phyloP scores from a whole-genome alignment of 345 rosid species.

The Luvunga scandens region DNA sequence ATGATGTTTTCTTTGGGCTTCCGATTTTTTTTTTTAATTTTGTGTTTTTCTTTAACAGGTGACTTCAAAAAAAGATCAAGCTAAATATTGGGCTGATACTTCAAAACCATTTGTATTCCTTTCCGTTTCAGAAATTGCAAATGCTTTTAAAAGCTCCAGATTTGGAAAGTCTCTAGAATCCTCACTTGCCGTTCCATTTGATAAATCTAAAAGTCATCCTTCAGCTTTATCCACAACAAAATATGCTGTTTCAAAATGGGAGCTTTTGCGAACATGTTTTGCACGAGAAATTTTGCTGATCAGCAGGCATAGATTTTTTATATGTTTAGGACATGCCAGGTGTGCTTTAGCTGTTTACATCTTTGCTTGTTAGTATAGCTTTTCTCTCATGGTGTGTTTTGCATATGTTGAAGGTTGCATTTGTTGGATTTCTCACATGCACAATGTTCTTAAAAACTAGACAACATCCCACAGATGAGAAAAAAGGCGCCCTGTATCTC shows the following conservation, averaged over 20 bases:
- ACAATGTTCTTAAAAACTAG: neutral
- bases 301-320: neutral
- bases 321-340: neutral
- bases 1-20: constrained; percentile 12
- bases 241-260: constrained; percentile 73
- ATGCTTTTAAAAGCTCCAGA: constrained; percentile 58
- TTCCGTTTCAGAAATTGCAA: constrained; percentile 66
- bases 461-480: constrained; percentile 6
- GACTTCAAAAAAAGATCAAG: constrained; percentile 92
- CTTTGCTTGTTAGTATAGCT: neutral
- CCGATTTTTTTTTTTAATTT: neutral
- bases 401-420: neutral
- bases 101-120: constrained; percentile 62
- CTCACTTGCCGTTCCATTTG: constrained; percentile 42
- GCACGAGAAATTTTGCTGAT: constrained; percentile 43
- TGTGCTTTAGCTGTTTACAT: neutral
- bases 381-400: neutral
- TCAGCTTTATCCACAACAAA: constrained; percentile 61
- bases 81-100: constrained; percentile 90
- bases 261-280: constrained; percentile 63
- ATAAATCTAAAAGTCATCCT: constrained; percentile 49
- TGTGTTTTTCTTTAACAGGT: constrained; percentile 44
- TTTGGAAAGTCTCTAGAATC: constrained; percentile 56
- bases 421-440: neutral
- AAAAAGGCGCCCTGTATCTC: constrained; percentile 62